These are phyloP conservation scores for Craterostigma plantagineum DNA, from an alignment of 257 asterid genomes.

Conservation along the genomic window DNA sequence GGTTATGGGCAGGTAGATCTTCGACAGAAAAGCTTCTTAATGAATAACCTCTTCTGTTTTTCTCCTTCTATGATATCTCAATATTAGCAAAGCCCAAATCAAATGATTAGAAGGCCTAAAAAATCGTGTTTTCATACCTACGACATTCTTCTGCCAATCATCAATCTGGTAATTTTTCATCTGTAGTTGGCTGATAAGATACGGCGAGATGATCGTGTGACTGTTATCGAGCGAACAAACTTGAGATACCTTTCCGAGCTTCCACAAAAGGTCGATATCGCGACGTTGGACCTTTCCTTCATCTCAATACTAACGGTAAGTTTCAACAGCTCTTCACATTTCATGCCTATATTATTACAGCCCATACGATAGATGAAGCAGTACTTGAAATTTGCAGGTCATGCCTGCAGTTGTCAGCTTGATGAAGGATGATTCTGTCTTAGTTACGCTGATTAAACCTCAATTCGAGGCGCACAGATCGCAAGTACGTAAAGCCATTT, in stretches of 20 bases:
- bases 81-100: no score
- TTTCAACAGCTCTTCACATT: not conserved
- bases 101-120: no score
- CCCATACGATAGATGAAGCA: no score
- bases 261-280: slow-evolving; percentile 86
- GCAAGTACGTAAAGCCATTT: slow-evolving; percentile 32
- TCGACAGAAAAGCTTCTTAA: not conserved
- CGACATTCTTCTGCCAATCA: no score
- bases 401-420: slow-evolving; percentile 76
- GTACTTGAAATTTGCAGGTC: slow-evolving; percentile 25
- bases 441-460: slow-evolving; percentile 79
- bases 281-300: slow-evolving; percentile 89
- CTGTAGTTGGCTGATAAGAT: slow-evolving; percentile 85
- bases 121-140: no score
- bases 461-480: slow-evolving; percentile 92
- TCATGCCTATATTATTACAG: not conserved
- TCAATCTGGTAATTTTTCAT: not conserved
- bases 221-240: slow-evolving; percentile 75
- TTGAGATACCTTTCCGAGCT: slow-evolving; percentile 79
- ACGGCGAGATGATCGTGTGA: slow-evolving; percentile 55
- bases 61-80: slow-evolving; percentile 5
- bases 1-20: slow-evolving; percentile 85
- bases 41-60: slow-evolving; percentile 2
- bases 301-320: slow-evolving; percentile 78
- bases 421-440: slow-evolving; percentile 66